phyloP scores from a whole-genome alignment of 2,329 filamentous ascomycete species.

The Paradendryphiella salina region DNA sequence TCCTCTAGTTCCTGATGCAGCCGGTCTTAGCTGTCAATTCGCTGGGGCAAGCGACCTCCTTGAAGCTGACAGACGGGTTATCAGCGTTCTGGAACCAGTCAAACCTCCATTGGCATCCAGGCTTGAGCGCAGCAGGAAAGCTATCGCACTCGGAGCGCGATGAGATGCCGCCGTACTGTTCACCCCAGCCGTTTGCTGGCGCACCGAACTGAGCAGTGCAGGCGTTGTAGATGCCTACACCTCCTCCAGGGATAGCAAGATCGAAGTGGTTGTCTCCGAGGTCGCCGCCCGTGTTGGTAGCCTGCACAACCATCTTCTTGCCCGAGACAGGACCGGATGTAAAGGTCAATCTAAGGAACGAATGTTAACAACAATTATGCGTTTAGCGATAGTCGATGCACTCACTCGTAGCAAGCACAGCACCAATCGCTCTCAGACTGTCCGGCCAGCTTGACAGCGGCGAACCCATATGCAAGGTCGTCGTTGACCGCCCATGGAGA shows the following conservation, averaged over 20 bases:
- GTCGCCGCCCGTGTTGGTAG: conserved; percentile 61
- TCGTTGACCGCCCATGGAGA: conserved; percentile 64
- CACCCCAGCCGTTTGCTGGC: conserved; percentile 40
- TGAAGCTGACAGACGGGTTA: conserved; percentile 40
- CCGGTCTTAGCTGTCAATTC: conserved; percentile 37
- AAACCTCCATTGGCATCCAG: conserved; percentile 45
- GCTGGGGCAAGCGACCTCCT: conserved; percentile 42
- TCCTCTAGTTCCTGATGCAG: conserved; percentile 27
- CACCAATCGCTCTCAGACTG: conserved; percentile 63
- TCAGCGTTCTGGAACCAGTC: conserved; percentile 44
- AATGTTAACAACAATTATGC: conserved; percentile 5
- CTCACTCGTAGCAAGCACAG: conserved; percentile 64
- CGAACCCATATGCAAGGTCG: conserved; percentile 65
- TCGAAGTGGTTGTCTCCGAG: conserved; percentile 46
- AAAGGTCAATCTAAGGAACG: conserved; percentile 55
- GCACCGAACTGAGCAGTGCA: conserved; percentile 42
- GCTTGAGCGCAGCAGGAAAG: conserved; percentile 43
- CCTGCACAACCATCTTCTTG: conserved; percentile 66
- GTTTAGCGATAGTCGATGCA: background rate
- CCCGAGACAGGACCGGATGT: conserved; percentile 59
- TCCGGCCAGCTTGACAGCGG: conserved; percentile 61
- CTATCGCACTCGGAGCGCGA: conserved; percentile 37
- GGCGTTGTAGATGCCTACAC: conserved; percentile 43
- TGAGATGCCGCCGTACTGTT: conserved; percentile 43
- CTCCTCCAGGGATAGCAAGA: conserved; percentile 45